Percentiles rank a stretch among this genome's conserved stretches.
These are phyloP conservation scores for Podaxis pistillaris DNA, from an alignment of 768 basidiomycete species.

Conservation along the genomic window DNA sequence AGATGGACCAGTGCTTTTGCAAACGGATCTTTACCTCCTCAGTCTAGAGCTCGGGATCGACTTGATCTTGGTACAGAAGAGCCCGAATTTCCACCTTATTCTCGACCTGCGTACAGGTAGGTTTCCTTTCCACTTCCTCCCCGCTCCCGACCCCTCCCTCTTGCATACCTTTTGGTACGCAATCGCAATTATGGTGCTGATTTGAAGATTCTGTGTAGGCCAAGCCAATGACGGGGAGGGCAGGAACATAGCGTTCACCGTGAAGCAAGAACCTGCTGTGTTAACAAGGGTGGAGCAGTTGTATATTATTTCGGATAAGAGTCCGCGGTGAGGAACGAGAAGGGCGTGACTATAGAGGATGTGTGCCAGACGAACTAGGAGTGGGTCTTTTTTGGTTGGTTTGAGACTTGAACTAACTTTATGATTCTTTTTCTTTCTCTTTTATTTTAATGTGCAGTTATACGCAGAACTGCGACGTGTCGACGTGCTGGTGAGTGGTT, in stretches of 20 bases:
- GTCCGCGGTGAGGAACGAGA: conserved; percentile 79
- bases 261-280: conserved; percentile 25
- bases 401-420: background rate
- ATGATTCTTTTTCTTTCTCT: background rate
- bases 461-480: conserved; percentile 55
- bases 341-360: conserved; percentile 69
- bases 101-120: conserved; percentile 72
- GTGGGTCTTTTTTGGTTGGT: conserved; percentile 40
- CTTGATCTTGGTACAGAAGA: conserved; percentile 62
- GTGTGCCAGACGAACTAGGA: conserved; percentile 73
- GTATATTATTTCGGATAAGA: conserved; percentile 49
- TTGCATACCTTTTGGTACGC: background rate
- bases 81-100: conserved; percentile 55
- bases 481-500: conserved; percentile 58
- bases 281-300: conserved; percentile 17
- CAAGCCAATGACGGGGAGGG: conserved; percentile 55
- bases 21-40: conserved; percentile 81
- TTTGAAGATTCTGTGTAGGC: conserved; percentile 33
- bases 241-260: conserved; percentile 53
- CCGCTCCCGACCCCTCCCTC: background rate
- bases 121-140: conserved; percentile 9
- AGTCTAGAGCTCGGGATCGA: conserved; percentile 66
- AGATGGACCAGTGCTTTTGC: conserved; percentile 80
- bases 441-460: conserved; percentile 44
- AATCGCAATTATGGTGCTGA: background rate